Percentiles rank a stretch among this genome's conserved stretches.
phyloP scores from a whole-genome alignment of 1,139 yeast genomes.

The Zygotorulaspora mrakii region DNA sequence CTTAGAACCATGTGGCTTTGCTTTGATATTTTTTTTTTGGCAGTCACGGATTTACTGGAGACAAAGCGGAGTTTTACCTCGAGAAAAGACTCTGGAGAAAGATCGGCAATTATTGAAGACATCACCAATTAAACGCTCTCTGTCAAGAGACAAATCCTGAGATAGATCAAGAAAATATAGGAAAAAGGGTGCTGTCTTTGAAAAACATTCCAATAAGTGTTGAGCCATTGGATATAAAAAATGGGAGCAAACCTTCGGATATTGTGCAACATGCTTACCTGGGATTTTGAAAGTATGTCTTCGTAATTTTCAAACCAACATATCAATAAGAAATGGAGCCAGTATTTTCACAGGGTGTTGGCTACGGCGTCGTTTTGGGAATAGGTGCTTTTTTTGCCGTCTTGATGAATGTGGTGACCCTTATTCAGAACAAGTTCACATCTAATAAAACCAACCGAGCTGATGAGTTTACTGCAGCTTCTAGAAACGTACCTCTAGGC shows the following conservation, averaged over 20 bases:
- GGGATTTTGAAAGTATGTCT: too few species aligned
- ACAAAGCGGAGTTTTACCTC: background rate
- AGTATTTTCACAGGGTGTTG: conserved; percentile 38
- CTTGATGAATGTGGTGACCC: conserved; percentile 38
- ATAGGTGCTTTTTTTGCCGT: conserved; percentile 39
- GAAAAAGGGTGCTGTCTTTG: too few species aligned
- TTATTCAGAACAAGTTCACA: conserved; percentile 37
- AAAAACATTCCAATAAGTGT: too few species aligned
- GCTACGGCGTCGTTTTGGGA: conserved; percentile 40
- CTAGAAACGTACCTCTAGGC: conserved; percentile 39
- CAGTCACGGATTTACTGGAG: background rate
- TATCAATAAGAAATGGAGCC: background rate
- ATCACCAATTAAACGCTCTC: background rate
- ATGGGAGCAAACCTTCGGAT: background rate
- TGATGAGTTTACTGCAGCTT: conserved; percentile 43
- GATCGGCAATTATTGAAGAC: too few species aligned
- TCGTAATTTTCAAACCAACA: background rate
- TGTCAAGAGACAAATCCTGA: background rate
- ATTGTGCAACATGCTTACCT: too few species aligned
- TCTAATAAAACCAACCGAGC: conserved; percentile 34
- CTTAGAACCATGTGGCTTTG: background rate
- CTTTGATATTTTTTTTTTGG: background rate
- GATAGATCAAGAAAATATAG: too few species aligned
- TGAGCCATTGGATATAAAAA: too few species aligned
- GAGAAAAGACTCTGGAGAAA: background rate